Percentiles rank a stretch among this genome's conserved stretches.
These are phyloP conservation scores for Spirogloea muscicola DNA, from an alignment of 139 green algal species.

Conservation along the genomic window DNA sequence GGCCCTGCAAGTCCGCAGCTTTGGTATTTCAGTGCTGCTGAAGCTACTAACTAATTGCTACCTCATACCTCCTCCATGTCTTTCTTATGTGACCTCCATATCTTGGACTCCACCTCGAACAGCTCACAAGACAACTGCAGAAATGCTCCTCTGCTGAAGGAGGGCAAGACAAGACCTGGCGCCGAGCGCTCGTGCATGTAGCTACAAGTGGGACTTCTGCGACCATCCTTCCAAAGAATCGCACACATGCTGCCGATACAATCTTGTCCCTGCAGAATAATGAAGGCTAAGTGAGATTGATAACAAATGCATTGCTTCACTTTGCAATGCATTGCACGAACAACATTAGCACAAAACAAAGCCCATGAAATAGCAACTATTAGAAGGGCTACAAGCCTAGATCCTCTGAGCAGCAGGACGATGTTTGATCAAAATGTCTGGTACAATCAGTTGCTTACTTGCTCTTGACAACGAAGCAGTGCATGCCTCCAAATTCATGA, in stretches of 20 bases:
- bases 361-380: neutral
- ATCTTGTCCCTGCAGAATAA: slow-evolving; percentile 58
- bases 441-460: no score
- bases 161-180: slow-evolving; percentile 38
- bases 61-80: no score
- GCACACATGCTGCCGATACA: slow-evolving; percentile 66
- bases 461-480: slow-evolving; percentile 72
- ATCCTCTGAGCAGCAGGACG: no score
- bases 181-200: slow-evolving; percentile 62
- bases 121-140: neutral
- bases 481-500: slow-evolving; percentile 79
- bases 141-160: neutral
- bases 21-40: no score
- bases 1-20: no score
- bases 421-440: no score
- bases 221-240: slow-evolving; percentile 73
- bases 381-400: no score
- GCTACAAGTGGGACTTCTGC: slow-evolving; percentile 90
- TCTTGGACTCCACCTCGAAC: neutral
- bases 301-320: no score
- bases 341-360: neutral
- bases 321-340: no score
- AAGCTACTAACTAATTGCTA: no score
- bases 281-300: no score
- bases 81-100: slow-evolving; percentile 56